Conservation (phyloP, 805 yeast genomes). For the Alloascoidea hylecoeti region DNA sequence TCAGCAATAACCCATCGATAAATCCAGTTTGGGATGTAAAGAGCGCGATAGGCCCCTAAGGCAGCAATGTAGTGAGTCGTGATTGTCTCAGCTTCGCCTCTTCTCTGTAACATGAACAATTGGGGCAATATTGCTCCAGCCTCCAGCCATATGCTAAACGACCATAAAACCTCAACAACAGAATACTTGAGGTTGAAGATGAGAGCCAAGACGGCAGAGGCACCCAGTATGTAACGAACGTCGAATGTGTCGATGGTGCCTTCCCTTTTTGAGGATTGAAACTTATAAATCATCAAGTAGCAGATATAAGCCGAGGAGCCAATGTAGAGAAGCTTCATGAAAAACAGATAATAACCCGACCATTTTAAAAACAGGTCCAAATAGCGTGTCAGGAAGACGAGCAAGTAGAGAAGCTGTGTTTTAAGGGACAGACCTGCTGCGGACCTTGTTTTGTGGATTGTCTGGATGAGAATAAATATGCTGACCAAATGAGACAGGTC, state of each 20-base stretch:
- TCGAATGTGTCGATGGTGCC: slow-evolving; percentile 65
- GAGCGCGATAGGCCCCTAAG: slow-evolving; percentile 75
- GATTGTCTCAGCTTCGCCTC: slow-evolving; percentile 78
- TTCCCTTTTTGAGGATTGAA: slow-evolving; percentile 35
- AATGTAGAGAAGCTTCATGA: slow-evolving; percentile 76
- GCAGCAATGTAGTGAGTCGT: slow-evolving; percentile 93
- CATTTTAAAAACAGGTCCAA: slow-evolving; percentile 43
- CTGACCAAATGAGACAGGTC: slow-evolving; percentile 78
- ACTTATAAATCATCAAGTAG: slow-evolving; percentile 50
- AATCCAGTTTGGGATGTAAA: slow-evolving; percentile 91
- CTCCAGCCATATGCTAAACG: slow-evolving; percentile 88
- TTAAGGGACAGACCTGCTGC: slow-evolving; percentile 79
- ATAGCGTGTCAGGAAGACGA: slow-evolving; percentile 66
- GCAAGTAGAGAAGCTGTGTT: slow-evolving; percentile 67
- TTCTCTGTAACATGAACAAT: slow-evolving; percentile 74
- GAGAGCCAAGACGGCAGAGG: slow-evolving; percentile 41
- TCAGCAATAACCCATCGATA: slow-evolving; percentile 61
- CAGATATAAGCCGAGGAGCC: slow-evolving; percentile 63
- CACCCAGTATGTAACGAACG: slow-evolving; percentile 53
- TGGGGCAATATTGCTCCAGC: slow-evolving; percentile 89
- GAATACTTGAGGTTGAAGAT: slow-evolving; percentile 56
- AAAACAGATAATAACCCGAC: slow-evolving; percentile 57
- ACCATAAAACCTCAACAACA: slow-evolving; percentile 59
- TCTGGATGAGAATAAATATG: slow-evolving; percentile 58
- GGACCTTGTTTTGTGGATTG: slow-evolving; percentile 50